Base-by-base conservation (phyloP, 169 alveolate genomes). In the Theileria orientalis region DNA sequence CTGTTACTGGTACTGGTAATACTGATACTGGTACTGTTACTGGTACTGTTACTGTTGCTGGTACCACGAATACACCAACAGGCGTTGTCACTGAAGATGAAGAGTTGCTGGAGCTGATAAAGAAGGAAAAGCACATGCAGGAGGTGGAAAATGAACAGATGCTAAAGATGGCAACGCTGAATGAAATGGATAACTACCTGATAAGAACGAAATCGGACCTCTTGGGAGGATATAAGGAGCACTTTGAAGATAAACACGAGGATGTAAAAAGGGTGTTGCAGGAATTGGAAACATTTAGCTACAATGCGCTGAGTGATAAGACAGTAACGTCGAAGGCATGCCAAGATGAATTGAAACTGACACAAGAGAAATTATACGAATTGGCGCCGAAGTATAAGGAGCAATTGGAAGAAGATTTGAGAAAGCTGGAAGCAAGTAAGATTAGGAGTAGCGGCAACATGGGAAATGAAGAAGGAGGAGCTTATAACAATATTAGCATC, bases 161-260 rank as follows among this genome's bases (percentile, higher is more conserved):
- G 35, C 37, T 9, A 27, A 77, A 77, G 68, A 41, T 44, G 49
- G 21, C 80, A 9, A 25, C 16, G 13, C 56, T 77, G 33, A 77
- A 77, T 33, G 83, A 77, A 51, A 69, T 77, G 19, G 86, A 77
- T 54, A 72, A 77, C 51, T 77, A 77, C 82, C 37, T 77, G 63
- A 77, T 77, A 44, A 54, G 57, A 54, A 69, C 82, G 16, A 68
- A 46, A 49, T 51, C 47, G 46, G 83, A 77, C 57, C 73, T 76
- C 7, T 11, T 42, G 25, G 86, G 74, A 13, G 68, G 25, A 5
- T 63, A 63, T 9, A 63, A 63, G 13, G 69, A 42, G 29, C n/a
- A n/a, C 14, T 23, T 63, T 25, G 73, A 63, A 3, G 70, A 49
- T n/a, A 49, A 21, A 5, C n/a, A 16, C 29, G 70, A 63, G 73